Percentiles rank a stretch among this genome's conserved stretches.
Conservation (phyloP, 345 rosid genomes). For the Salix suchowensis region DNA sequence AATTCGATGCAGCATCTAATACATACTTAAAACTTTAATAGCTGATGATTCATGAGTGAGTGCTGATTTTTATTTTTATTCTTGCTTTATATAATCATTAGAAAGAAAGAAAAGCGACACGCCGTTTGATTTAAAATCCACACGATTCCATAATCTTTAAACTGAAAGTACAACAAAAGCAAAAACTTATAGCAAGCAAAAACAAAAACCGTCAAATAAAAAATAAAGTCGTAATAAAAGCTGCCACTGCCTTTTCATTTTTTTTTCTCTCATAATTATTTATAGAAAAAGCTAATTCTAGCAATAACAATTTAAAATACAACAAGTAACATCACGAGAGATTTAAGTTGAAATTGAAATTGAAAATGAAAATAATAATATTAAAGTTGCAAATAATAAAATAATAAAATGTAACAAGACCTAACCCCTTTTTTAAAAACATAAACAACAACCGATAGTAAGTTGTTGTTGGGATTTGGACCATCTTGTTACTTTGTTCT, state of each 20-base stretch:
- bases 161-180: not conserved
- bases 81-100: not conserved
- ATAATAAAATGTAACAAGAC: not conserved
- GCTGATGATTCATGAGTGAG: not conserved
- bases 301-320: not conserved
- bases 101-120: not conserved
- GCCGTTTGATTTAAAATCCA: constrained; percentile 29
- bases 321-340: not conserved
- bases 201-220: not conserved
- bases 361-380: not conserved
- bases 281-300: not conserved
- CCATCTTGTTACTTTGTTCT: not conserved
- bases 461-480: constrained; percentile 15
- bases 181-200: not conserved
- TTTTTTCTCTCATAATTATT: not conserved
- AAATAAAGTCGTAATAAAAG: not conserved
- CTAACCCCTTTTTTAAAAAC: not conserved
- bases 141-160: not conserved
- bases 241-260: not conserved
- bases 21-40: no score
- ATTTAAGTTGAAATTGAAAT: not conserved
- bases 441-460: not conserved
- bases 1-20: no score
- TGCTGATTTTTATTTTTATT: no score
- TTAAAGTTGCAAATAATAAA: not conserved